Evolutionary conservation across 2,329 filamentous ascomycete species (phyloP).

Genomic region (Teratosphaeria pseudoeucalypti): DNA sequence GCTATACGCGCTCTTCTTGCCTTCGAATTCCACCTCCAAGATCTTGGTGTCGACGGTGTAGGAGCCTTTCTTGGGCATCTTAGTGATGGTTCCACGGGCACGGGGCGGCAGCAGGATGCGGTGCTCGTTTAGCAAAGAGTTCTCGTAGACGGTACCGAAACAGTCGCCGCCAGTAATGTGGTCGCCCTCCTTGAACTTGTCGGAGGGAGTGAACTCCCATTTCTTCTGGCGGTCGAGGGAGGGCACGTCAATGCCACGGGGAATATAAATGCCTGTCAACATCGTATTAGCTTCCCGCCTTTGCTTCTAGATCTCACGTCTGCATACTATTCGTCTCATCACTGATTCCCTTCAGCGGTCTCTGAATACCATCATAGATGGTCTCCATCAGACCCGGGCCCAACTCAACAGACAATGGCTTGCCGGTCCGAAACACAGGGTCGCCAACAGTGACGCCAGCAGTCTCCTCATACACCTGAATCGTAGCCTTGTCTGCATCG

Average conservation of each 20-base stretch:
- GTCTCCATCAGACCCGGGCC: slow-evolving; percentile 96
- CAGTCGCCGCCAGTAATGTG: slow-evolving; percentile 94
- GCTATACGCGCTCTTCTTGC: slow-evolving; percentile 82
- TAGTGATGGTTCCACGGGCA: slow-evolving; percentile 82
- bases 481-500: slow-evolving; percentile 86
- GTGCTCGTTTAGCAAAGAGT: slow-evolving; percentile 87
- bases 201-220: slow-evolving; percentile 83
- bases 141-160: slow-evolving; percentile 90
- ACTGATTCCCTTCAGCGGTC: slow-evolving; percentile 79
- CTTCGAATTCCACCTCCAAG: slow-evolving; percentile 92
- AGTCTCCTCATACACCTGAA: slow-evolving; percentile 99
- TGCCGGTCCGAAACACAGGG: slow-evolving; percentile 79
- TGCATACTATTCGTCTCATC: slow-evolving; percentile 54
- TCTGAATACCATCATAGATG: slow-evolving; percentile 98
- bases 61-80: slow-evolving; percentile 76
- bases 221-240: slow-evolving; percentile 84
- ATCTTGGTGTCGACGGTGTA: slow-evolving; percentile 94
- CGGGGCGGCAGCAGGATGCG: slow-evolving; percentile 86
- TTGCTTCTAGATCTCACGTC: neutral
- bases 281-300: neutral
- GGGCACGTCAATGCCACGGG: slow-evolving; percentile 79
- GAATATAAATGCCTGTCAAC: slow-evolving; percentile 69
- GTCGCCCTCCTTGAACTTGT: slow-evolving; percentile 80
- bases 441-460: slow-evolving; percentile 94
- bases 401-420: slow-evolving; percentile 93